A percentile compares a stretch with the other conserved stretches of the same genome.
Conservation (phyloP, 768 basidiomycete genomes). For the Kwoniella botswanensis region DNA sequence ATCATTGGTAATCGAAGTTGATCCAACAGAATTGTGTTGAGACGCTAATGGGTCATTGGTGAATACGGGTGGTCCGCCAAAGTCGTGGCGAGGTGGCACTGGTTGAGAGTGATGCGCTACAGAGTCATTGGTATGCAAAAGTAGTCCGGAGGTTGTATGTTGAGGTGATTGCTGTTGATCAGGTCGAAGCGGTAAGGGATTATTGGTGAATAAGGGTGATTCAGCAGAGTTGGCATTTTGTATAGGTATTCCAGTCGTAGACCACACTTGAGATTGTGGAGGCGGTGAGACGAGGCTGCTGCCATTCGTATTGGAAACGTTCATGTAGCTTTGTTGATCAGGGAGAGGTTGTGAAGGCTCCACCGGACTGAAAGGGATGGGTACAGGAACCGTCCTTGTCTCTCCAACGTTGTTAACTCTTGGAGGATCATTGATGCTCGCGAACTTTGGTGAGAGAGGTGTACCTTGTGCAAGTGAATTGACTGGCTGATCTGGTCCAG, state of each 20-base stretch:
- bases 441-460: background rate
- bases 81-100: too few relatives aligned
- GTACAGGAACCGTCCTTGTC: slow-evolving; percentile 21
- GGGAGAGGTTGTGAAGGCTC: background rate
- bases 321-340: background rate
- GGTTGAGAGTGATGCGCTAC: too few relatives aligned
- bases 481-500: background rate
- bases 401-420: background rate
- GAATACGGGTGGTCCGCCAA: too few relatives aligned
- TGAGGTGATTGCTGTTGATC: background rate
- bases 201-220: background rate
- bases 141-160: too few relatives aligned
- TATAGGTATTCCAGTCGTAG: too few relatives aligned
- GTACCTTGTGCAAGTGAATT: too few relatives aligned
- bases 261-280: background rate
- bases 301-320: background rate
- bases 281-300: background rate
- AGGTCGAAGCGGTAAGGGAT: background rate
- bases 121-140: too few relatives aligned
- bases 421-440: slow-evolving; percentile 3
- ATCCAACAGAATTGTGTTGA: too few relatives aligned
- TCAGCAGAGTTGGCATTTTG: too few relatives aligned
- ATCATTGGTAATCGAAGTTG: too few relatives aligned
- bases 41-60: too few relatives aligned
- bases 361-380: slow-evolving; percentile 28